phyloP scores from a whole-genome alignment of 352 stramenopile species.

The Thalassiosira livingstoniorum region DNA sequence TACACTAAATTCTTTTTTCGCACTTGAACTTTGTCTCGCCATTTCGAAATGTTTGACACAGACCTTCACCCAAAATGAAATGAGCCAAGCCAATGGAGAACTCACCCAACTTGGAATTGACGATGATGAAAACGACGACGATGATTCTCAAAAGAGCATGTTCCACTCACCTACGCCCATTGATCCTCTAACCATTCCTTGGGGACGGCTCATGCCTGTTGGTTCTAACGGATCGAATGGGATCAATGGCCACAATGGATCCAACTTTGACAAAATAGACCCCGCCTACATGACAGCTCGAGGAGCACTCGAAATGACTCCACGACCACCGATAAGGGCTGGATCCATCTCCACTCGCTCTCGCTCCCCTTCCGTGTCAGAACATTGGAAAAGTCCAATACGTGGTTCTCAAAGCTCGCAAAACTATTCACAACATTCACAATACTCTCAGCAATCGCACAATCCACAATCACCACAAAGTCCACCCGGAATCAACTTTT shows the following conservation, averaged over 20 bases:
- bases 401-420: no score
- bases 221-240: conserved; percentile 9
- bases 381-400: neutral
- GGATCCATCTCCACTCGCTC: conserved; percentile 36
- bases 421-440: no score
- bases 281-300: no score
- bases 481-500: conserved; percentile 30
- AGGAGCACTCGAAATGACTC: conserved; percentile 44
- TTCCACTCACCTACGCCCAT: conserved; percentile 36
- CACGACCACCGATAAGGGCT: conserved; percentile 7
- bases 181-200: conserved; percentile 57
- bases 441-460: neutral
- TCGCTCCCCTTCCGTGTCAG: conserved; percentile 31
- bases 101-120: conserved; percentile 62
- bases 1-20: neutral
- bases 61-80: conserved; percentile 50
- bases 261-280: conserved; percentile 7
- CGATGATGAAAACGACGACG: conserved; percentile 32
- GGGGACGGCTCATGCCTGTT: conserved; percentile 62
- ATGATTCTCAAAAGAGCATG: conserved; percentile 27
- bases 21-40: neutral
- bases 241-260: neutral
- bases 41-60: neutral
- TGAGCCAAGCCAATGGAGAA: conserved; percentile 63
- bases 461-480: neutral